These are phyloP conservation scores for Podospora appendiculata DNA, from an alignment of 495 filamentous ascomycete species.

Conservation along the genomic window DNA sequence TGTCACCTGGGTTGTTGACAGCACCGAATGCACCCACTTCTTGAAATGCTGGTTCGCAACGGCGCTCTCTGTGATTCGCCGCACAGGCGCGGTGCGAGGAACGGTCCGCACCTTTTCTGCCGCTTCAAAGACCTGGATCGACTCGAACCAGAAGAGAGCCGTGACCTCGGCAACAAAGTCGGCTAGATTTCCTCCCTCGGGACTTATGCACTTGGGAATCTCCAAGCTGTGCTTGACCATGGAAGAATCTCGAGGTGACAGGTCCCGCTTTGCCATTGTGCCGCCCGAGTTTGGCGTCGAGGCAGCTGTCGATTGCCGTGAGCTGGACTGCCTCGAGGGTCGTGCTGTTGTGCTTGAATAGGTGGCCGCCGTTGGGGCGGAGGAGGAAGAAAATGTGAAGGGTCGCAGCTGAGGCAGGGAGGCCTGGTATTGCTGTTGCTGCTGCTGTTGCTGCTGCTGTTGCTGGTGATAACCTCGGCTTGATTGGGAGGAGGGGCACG, in stretches of 20 bases:
- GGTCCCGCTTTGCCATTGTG: slow-evolving; percentile 17
- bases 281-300: slow-evolving; percentile 25
- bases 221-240: slow-evolving; percentile 56
- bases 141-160: slow-evolving; percentile 98
- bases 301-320: slow-evolving; percentile 22
- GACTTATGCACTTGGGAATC: slow-evolving; percentile 66
- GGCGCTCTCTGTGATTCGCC: slow-evolving; percentile 58
- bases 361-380: neutral
- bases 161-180: slow-evolving; percentile 91
- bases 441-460: slow-evolving; percentile 1
- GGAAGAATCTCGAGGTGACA: slow-evolving; percentile 28
- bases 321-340: slow-evolving; percentile 5
- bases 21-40: slow-evolving; percentile 87
- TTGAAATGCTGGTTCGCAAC: slow-evolving; percentile 72
- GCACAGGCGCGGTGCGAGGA: slow-evolving; percentile 31
- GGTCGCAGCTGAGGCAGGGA: slow-evolving; percentile 4
- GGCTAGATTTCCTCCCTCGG: slow-evolving; percentile 62
- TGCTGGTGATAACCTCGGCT: slow-evolving; percentile 13
- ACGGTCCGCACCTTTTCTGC: slow-evolving; percentile 58
- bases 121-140: slow-evolving; percentile 61
- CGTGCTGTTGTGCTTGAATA: neutral
- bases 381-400: neutral
- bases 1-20: slow-evolving; percentile 93
- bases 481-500: slow-evolving; percentile 15
- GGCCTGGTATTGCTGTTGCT: neutral